These are phyloP conservation scores for Pseudofabraea citricarpa DNA, from an alignment of 2,329 filamentous ascomycete species.

Conservation along the genomic window DNA sequence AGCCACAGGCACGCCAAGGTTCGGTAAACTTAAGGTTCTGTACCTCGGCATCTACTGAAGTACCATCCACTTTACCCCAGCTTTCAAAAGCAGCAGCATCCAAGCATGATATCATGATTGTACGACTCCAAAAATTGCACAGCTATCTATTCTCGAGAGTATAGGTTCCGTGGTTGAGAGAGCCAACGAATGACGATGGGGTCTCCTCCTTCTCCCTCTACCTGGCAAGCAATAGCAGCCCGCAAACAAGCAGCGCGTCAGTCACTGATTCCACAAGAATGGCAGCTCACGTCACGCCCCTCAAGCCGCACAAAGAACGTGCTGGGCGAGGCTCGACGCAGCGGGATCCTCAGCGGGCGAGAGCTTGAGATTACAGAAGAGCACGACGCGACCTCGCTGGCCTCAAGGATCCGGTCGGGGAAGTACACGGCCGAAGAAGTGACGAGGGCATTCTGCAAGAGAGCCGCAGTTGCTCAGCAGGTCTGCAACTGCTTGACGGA, in stretches of 20 bases:
- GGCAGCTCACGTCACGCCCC: conserved; percentile 19
- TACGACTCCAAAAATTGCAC: no score
- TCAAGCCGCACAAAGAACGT: conserved; percentile 15
- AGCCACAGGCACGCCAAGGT: no score
- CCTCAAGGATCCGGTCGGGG: conserved; percentile 13
- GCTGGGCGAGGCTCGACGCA: conserved; percentile 15
- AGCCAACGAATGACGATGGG: no score
- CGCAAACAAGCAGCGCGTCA: conserved; percentile 21
- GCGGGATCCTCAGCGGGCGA: conserved; percentile 17
- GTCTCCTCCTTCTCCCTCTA: background rate
- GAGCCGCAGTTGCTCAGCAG: conserved; percentile 44
- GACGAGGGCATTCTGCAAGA: conserved; percentile 43
- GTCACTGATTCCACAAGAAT: conserved; percentile 21
- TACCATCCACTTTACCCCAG: background rate
- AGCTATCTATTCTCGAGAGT: no score
- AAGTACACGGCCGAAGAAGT: conserved; percentile 30
- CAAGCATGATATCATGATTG: background rate
- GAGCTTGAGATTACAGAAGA: conserved; percentile 25
- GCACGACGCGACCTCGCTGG: conserved; percentile 24
- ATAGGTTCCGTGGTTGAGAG: no score
- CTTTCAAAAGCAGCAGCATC: background rate
- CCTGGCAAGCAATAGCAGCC: conserved; percentile 18
- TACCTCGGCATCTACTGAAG: background rate
- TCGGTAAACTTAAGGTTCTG: background rate
- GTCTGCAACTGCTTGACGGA: conserved; percentile 40